These are phyloP conservation scores for Tetradesmus obliquus DNA, from an alignment of 139 green algal species.

Conservation along the genomic window DNA sequence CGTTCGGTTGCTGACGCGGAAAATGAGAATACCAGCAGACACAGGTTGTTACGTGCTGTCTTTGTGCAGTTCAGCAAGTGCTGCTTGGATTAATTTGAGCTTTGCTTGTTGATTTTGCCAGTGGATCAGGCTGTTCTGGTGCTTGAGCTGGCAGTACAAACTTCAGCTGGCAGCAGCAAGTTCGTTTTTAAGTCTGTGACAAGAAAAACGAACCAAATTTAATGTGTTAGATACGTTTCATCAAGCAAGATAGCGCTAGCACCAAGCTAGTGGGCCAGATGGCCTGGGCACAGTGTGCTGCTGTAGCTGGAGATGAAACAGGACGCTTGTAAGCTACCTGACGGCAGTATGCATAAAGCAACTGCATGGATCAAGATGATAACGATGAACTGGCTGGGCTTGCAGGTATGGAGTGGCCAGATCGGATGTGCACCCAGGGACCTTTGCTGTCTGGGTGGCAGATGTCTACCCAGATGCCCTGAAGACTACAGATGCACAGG, in stretches of 20 bases:
- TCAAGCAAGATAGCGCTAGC: neutral
- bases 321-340: conserved; percentile 7
- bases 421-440: neutral
- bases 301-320: conserved; percentile 29
- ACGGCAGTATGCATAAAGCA: too few relatives aligned
- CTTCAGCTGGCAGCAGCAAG: neutral
- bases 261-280: neutral
- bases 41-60: neutral
- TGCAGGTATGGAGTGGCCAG: conserved; percentile 25
- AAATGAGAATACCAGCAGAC: neutral
- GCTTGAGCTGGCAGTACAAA: neutral
- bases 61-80: neutral
- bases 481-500: conserved; percentile 5
- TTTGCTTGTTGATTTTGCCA: neutral
- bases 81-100: neutral
- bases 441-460: neutral
- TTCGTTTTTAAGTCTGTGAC: neutral
- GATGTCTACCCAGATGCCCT: conserved; percentile 14
- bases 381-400: neutral
- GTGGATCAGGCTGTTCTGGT: neutral
- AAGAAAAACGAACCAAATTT: too few relatives aligned
- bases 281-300: conserved; percentile 4
- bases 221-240: too few relatives aligned
- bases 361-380: neutral
- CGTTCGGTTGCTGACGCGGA: neutral